phyloP scores from a whole-genome alignment of 2,329 filamentous ascomycete species.

The Stachybotrys echinatus region DNA sequence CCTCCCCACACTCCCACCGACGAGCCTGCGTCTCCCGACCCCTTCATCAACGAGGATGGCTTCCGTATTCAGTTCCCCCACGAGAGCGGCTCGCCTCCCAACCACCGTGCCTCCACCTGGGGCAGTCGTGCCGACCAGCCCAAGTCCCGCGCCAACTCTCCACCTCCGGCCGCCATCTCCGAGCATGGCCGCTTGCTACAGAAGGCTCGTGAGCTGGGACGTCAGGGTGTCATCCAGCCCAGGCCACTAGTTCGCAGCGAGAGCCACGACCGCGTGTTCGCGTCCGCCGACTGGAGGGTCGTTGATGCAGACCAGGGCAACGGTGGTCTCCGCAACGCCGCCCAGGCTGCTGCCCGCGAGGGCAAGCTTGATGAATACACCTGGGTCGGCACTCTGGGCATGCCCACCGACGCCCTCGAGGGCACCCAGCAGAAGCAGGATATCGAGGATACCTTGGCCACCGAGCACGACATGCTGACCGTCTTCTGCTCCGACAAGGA shows the following conservation, averaged over 20 bases:
- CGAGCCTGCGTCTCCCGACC: constrained; percentile 37
- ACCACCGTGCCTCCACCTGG: constrained; percentile 74
- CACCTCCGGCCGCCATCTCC: constrained; percentile 71
- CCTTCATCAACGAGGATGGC: constrained; percentile 55
- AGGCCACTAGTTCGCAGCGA: constrained; percentile 47
- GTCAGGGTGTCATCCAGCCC: constrained; percentile 54
- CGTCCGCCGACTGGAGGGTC: constrained; percentile 75
- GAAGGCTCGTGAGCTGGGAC: constrained; percentile 53
- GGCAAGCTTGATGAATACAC: constrained; percentile 68
- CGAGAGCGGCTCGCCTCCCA: constrained; percentile 58
- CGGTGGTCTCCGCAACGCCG: constrained; percentile 83
- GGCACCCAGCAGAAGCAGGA: constrained; percentile 71
- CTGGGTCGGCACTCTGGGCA: constrained; percentile 91
- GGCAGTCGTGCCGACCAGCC: constrained; percentile 73
- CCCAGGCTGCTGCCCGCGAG: constrained; percentile 68
- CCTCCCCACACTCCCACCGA: constrained; percentile 49
- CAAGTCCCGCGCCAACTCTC: constrained; percentile 65
- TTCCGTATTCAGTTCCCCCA: constrained; percentile 50
- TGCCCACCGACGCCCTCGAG: constrained; percentile 83
- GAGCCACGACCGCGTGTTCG: constrained; percentile 65
- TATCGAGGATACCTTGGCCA: constrained; percentile 75
- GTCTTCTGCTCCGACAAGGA: constrained; percentile 88
- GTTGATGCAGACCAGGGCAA: constrained; percentile 87
- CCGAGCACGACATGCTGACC: constrained; percentile 75
- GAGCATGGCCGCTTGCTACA: constrained; percentile 56